Base-by-base conservation (phyloP, 768 basidiomycete species). In the Steccherinum ochraceum region DNA sequence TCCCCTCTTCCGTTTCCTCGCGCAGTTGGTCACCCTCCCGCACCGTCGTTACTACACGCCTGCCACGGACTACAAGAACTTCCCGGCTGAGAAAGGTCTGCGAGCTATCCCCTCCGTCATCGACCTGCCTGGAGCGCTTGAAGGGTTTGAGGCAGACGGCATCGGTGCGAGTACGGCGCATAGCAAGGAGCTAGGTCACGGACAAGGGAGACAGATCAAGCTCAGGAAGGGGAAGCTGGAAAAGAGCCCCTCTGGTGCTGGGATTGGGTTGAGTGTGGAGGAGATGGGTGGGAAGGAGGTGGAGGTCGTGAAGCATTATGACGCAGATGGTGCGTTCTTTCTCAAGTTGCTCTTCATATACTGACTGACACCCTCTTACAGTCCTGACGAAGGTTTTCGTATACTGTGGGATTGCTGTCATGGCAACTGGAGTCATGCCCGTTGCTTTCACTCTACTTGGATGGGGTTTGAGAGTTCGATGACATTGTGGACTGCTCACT, bases 341-440 rank as follows among this genome's bases (percentile, higher is more conserved):
- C n/a, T n/a, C n/a, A n/a, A 45, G 50, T 45, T 19, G 45, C 43
- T 50, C 50, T 40, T 46, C 48, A 61, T 27, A 26, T 25, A 19
- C n/a, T n/a, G 24, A 24, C 45, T n/a, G n/a, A n/a, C n/a, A n/a
- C n/a, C n/a, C n/a, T n/a, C n/a, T n/a, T n/a, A n/a, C 56, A 92
- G 91, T 93, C 5, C 67, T 93, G 54, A 93, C 92, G 23, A 94
- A 93, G 70, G 83, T 93, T 12, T 81, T 91, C 41, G 93, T 94
- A 3, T 95, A 97, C 63, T 76, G 79, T 46, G 93, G 94, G 0
- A 95, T 98, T 53, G 91, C 79, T 0, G 66, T 86, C 12, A 61
- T 93, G 11, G 79, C 84, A 2, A 66, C 71, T 12, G 81, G 86
- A 56, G 65, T 72, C 0, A 70, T 85, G 25, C 91, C 91, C 0